phyloP scores from a whole-genome alignment of 305 asterid species.

The Fraxinus xanthoxyloides region DNA sequence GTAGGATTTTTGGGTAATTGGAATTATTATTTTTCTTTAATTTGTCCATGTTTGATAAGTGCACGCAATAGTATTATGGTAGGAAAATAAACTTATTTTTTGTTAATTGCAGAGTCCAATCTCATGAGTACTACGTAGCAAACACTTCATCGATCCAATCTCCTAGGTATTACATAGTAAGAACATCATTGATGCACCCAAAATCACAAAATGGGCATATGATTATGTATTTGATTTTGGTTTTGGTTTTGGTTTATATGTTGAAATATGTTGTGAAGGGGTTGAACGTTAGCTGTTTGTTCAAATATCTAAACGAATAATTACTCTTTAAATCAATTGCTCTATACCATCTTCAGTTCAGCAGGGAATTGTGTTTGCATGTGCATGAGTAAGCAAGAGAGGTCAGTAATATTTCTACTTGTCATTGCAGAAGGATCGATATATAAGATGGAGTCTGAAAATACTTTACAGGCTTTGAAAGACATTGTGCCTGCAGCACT shows the following conservation, averaged over 20 bases:
- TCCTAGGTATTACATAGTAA: no score
- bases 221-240: not conserved
- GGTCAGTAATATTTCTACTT: not conserved
- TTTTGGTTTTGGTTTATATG: no score
- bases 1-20: not conserved
- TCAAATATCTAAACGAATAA: not conserved
- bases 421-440: not conserved
- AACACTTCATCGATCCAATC: no score
- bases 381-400: no score
- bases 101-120: not conserved
- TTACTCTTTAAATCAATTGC: not conserved
- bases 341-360: no score
- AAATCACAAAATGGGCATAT: not conserved
- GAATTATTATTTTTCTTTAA: not conserved
- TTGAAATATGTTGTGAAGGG: not conserved
- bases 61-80: not conserved
- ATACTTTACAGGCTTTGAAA: slow-evolving; percentile 36
- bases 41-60: not conserved
- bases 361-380: no score
- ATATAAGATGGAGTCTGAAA: slow-evolving; percentile 23
- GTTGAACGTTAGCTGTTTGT: not conserved
- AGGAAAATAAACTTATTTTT: no score
- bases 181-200: not conserved
- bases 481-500: slow-evolving; percentile 56
- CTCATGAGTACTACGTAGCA: no score